These are phyloP conservation scores for Dryadomyces quercivorus DNA, from an alignment of 2,329 filamentous ascomycete species.

Conservation along the genomic window DNA sequence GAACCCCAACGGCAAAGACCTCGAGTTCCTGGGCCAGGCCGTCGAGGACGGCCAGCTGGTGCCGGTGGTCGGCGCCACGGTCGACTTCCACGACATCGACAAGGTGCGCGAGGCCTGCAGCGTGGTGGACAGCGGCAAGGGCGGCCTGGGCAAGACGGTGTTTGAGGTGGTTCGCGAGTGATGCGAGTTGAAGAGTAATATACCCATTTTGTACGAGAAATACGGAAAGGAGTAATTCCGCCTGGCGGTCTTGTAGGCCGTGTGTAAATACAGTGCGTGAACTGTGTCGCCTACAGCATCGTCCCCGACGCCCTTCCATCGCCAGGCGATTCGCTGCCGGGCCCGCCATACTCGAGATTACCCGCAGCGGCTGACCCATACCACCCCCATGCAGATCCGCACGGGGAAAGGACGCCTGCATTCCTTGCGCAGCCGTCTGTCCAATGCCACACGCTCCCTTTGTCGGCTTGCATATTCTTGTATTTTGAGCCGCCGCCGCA, in stretches of 20 bases:
- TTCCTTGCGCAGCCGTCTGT: too few relatives aligned
- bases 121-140: not conserved
- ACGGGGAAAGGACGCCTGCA: not conserved
- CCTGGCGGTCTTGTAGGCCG: not conserved
- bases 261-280: not conserved
- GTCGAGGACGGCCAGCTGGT: not conserved
- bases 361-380: not conserved
- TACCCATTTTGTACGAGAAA: too few relatives aligned
- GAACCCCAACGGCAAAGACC: not conserved
- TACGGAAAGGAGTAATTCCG: too few relatives aligned
- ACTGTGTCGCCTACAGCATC: not conserved
- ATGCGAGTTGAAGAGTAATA: not conserved
- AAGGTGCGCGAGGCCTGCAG: not conserved
- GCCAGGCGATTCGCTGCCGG: too few relatives aligned
- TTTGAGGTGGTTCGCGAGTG: not conserved
- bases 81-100: not conserved
- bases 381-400: not conserved
- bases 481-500: not conserved
- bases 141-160: not conserved
- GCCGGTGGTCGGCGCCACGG: not conserved
- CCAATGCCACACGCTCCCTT: too few relatives aligned
- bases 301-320: not conserved
- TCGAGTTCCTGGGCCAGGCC: not conserved
- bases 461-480: too few relatives aligned
- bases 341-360: not conserved